Percentiles rank a stretch among this genome's conserved stretches.
These are phyloP conservation scores for Erigeron canadensis DNA, from an alignment of 129 eudicot genomes.

Conservation along the genomic window DNA sequence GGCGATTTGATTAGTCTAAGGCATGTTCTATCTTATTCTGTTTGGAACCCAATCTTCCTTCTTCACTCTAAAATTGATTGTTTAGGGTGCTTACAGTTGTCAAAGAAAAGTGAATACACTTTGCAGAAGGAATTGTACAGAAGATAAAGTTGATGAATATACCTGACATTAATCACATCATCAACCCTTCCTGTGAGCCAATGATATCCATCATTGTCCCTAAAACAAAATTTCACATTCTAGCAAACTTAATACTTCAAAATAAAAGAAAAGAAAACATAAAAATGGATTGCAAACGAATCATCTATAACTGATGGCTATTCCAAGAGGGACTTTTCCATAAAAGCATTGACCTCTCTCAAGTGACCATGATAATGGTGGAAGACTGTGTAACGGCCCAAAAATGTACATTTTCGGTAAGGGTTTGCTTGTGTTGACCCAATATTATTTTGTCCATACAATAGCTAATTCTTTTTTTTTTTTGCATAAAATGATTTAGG, in stretches of 20 bases:
- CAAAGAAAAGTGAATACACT: slow-evolving; percentile 2
- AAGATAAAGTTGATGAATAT: slow-evolving; percentile 7
- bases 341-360: background rate
- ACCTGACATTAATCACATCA: slow-evolving; percentile 95
- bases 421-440: too few species aligned
- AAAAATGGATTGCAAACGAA: background rate
- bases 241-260: slow-evolving; percentile 1
- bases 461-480: too few species aligned
- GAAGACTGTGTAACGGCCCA: too few species aligned
- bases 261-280: background rate
- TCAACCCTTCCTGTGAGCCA: slow-evolving; percentile 99
- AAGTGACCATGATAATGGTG: background rate
- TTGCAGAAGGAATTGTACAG: background rate
- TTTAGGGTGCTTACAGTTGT: background rate
- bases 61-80: background rate
- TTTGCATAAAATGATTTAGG: too few species aligned
- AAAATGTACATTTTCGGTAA: too few species aligned
- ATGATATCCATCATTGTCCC: slow-evolving; percentile 94
- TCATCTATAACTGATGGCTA: background rate
- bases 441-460: too few species aligned
- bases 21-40: too few species aligned
- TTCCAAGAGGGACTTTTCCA: background rate
- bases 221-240: slow-evolving; percentile 15
- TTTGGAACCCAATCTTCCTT: too few species aligned
- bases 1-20: too few species aligned